Percentiles rank a stretch among this genome's conserved stretches.
phyloP scores from a whole-genome alignment of 2,329 filamentous ascomycete genomes.

The Tolypocladium inflatum region DNA sequence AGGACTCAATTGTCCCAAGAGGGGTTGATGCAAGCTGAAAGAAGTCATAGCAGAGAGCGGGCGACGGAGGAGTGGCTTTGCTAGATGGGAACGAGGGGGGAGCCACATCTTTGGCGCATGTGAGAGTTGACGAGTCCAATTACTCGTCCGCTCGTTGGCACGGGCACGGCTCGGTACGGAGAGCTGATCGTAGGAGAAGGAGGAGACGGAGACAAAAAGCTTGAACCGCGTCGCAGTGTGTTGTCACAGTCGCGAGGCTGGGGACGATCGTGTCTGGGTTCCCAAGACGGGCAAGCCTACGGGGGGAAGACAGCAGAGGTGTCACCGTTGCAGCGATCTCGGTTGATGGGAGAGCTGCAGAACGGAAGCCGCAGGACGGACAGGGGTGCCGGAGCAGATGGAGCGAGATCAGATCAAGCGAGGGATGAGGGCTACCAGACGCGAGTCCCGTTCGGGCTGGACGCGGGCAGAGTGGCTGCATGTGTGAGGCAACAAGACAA shows the following conservation, averaged over 20 bases:
- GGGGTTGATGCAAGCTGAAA: not conserved
- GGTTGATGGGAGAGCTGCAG: not conserved
- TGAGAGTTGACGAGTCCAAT: not conserved
- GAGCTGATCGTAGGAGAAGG: not conserved
- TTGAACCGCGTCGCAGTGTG: not conserved
- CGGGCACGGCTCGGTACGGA: not conserved
- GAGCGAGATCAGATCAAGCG: not conserved
- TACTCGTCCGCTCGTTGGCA: not conserved
- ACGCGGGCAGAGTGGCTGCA: not conserved
- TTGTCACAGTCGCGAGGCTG: not conserved
- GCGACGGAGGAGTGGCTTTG: not conserved
- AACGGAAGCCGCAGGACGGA: too few relatives aligned
- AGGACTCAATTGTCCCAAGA: not conserved
- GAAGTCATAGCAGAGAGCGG: not conserved
- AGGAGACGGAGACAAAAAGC: not conserved
- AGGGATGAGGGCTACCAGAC: not conserved
- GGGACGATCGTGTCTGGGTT: not conserved
- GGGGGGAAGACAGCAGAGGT: not conserved
- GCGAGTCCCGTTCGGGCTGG: not conserved
- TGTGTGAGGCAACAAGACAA: conserved; percentile 1
- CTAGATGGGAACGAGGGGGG: not conserved
- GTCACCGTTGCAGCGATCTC: not conserved
- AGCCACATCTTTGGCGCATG: not conserved
- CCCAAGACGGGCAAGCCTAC: not conserved
- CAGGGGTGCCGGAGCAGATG: not conserved